Evolutionary conservation across 2,329 filamentous ascomycete genomes (phyloP).

Genomic region (Alternaria conjuncta): DNA sequence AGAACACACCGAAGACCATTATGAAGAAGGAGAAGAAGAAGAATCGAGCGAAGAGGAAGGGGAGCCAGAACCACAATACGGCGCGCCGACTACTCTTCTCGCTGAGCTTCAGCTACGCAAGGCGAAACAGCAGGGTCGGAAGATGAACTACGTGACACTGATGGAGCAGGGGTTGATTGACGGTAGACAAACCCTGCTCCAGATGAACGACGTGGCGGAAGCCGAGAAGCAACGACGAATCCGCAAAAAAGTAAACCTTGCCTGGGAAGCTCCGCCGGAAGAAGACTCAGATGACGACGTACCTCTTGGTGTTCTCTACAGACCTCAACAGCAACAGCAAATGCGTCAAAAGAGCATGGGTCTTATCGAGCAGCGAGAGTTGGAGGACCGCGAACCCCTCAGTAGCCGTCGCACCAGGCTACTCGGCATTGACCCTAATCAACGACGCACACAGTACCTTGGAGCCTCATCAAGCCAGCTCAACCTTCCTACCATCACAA

Average conservation of each 20-base stretch:
- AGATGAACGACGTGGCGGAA: constrained; percentile 89
- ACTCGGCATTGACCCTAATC: constrained; percentile 60
- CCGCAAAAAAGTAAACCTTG: constrained; percentile 79
- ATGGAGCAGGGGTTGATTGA: constrained; percentile 73
- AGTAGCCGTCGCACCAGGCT: constrained; percentile 78
- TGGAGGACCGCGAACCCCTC: constrained; percentile 92
- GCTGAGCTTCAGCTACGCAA: constrained; percentile 93
- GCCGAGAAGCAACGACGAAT: constrained; percentile 77
- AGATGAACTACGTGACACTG: constrained; percentile 68
- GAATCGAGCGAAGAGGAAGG: constrained; percentile 52
- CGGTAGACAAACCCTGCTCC: constrained; percentile 79
- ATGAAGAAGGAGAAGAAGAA: constrained; percentile 51
- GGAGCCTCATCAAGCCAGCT: constrained; percentile 32
- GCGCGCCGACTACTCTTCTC: constrained; percentile 85
- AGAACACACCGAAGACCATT: constrained; percentile 21
- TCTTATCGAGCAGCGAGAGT: constrained; percentile 78
- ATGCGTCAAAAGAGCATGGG: constrained; percentile 70
- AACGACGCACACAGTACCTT: constrained; percentile 22
- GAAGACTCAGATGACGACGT: constrained; percentile 74
- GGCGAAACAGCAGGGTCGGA: constrained; percentile 82
- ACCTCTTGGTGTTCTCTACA: constrained; percentile 80
- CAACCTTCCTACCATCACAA: constrained; percentile 37
- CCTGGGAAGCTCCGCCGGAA: constrained; percentile 77
- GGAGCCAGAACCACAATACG: constrained; percentile 60
- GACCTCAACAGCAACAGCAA: constrained; percentile 55